Evolutionary conservation across 495 filamentous ascomycete species (phyloP).

Genomic region (Hypomontagnella submonticulosa): DNA sequence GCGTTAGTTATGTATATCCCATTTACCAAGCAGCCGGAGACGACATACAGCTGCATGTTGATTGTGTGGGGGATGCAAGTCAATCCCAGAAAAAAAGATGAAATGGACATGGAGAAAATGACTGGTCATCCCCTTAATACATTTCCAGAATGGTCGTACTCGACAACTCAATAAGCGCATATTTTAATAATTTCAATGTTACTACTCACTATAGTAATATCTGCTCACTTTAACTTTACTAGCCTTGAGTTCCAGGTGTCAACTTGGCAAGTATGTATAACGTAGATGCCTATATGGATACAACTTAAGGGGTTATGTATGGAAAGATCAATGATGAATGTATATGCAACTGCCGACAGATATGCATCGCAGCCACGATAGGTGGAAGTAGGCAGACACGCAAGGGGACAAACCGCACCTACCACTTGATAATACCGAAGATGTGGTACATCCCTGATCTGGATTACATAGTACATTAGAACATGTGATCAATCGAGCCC

Average conservation of each 20-base stretch:
- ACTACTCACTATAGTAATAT: background rate
- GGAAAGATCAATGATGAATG: no score
- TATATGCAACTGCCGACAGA: background rate
- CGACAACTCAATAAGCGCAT: constrained; percentile 5
- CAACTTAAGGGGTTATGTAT: no score
- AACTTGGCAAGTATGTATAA: background rate
- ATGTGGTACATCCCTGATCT: constrained; percentile 19
- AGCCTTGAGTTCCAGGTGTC: background rate
- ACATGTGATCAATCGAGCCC: constrained; percentile 10
- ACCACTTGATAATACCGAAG: constrained; percentile 1
- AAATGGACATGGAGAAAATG: constrained; percentile 10
- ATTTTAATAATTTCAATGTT: background rate
- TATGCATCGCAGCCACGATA: no score
- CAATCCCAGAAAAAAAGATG: constrained; percentile 9
- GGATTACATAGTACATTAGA: constrained; percentile 7
- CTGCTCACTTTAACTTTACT: background rate
- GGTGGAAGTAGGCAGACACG: no score
- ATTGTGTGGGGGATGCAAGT: constrained; percentile 38
- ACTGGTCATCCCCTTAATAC: constrained; percentile 27
- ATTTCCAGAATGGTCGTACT: constrained; percentile 6
- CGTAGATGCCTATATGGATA: no score
- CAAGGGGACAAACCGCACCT: background rate
- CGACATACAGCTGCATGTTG: background rate
- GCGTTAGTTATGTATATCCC: background rate
- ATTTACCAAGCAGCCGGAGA: no score